Evolutionary conservation across 345 rosid species (phyloP), one percentile per base, ranked within the genome.

Genomic region (Cardamine occulta): DNA sequence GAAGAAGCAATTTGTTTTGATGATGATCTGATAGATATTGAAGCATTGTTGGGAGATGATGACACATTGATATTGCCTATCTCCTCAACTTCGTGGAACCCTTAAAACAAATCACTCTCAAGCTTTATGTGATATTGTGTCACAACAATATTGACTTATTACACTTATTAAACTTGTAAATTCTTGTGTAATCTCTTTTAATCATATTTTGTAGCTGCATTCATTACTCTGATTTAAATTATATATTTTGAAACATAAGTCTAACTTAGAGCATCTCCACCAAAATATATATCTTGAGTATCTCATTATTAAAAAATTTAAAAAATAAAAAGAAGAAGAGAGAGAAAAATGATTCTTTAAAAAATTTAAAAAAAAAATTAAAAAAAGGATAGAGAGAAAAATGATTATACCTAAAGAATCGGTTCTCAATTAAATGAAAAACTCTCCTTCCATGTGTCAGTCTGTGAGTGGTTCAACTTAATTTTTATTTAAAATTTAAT

Each of bases 1-100:
- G 85, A 78, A 65, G 86, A 73, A 53, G 65, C 83, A 37, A 57
- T 45, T 2, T 87, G 79, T 66, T 81, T 85, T 57, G 89, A 82
- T 54, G 86, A 86, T 73, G 81, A 71, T 76, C 74, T 85, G 66
- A 79, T 86, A 21, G 92, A 87, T 79, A 73, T 89, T 32, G 93
- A 81, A 59, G 82, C 84, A 54, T 52, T 82, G 72, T 78, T 84
- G 76, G 75, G 10, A 51, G 81, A 79, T 61, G 89, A 81, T 21
- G 89, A 91, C 71, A 78, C 83, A 32, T 78, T 63, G 70, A 84
- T 86, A 88, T 66, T 81, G 12, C 54, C 80, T 6, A 81, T 74
- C 69, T 80, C 80, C 40, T 85, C 83, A 82, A 15, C 42, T 67
- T 0, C 40, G 8, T 78, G 78, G 81, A 51, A 21, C 73, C 7